Base-by-base conservation (phyloP, 768 basidiomycete species). In the Galerina marginata region DNA sequence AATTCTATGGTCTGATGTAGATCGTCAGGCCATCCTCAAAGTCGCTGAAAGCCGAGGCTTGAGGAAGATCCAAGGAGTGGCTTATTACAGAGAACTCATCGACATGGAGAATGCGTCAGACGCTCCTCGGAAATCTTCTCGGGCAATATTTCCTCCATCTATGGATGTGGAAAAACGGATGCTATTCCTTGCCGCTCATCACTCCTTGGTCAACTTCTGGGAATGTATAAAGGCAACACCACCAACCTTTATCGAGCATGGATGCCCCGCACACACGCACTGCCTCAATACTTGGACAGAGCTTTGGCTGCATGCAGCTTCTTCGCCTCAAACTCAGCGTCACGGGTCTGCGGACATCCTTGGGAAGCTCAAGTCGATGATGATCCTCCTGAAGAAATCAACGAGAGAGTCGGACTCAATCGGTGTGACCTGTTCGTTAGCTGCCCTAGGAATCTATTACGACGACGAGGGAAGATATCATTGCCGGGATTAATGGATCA, bases 151-250 rank as follows among this genome's bases (percentile, higher is more conserved):
- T 48, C 73, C 74, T 7, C 63, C 63, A n/a, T 66, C 65, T 11
- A 72, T 73, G 55, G 67, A 69, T 56, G 55, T 71, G 6, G 78
- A 78, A 52, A 71, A 67, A 59, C 83, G 81, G 40, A 74, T 81
- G 71, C 79, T 81, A 42, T 78, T 89, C 45, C 74, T 89, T 14
- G 76, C 81, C 16, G 89, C 90, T 2, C 85, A 86, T 61, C 72
- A 81, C 54, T 82, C 83, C 20, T 80, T 91, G 40, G 74, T 83
- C 20, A 74, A 72, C 49, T 71, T 81, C 16, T 88, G 87, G 86
- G 84, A 86, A 51, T 72, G 75, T 29, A 65, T 89, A 20, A 83
- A 81, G 16, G 70, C 69, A 7, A 66, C 71, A 10, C 83, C 87
- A n/a, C 80, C 86, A 5, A 44, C 68, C 2, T 78, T 89, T 50